These are phyloP conservation scores for Coemansia sp. DNA, from an alignment of 192 early-diverging fungal species.

Conservation along the genomic window DNA sequence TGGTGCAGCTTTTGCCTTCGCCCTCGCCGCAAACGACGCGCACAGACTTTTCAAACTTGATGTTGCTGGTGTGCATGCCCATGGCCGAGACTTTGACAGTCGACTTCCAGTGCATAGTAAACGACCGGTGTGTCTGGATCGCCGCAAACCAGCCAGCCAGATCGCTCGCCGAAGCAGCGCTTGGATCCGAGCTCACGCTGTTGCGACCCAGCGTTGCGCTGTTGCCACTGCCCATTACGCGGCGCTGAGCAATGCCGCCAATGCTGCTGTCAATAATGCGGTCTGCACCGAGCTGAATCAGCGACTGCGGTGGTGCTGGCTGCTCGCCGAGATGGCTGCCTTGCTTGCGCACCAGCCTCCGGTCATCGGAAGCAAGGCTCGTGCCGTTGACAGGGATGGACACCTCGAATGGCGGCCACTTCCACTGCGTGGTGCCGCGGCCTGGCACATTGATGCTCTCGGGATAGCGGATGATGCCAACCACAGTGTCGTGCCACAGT, in stretches of 20 bases:
- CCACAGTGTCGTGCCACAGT: conserved; percentile 38
- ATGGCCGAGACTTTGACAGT: conserved; percentile 35
- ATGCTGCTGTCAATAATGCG: background rate
- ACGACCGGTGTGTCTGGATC: conserved; percentile 28
- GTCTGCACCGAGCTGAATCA: conserved; percentile 6
- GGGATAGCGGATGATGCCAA: conserved; percentile 25
- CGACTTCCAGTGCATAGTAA: conserved; percentile 52
- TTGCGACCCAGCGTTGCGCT: conserved; percentile 1
- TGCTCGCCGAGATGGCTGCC: background rate
- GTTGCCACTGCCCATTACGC: background rate
- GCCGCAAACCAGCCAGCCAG: conserved; percentile 43
- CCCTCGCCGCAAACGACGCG: conserved; percentile 22
- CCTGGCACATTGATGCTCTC: conserved; percentile 31
- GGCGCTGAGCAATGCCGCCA: conserved; percentile 23
- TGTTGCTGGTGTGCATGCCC: conserved; percentile 37
- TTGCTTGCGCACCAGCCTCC: background rate
- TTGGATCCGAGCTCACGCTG: background rate
- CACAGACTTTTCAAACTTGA: conserved; percentile 49
- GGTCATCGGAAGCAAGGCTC: background rate
- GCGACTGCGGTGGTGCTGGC: background rate
- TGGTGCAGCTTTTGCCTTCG: conserved; percentile 21
- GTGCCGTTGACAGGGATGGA: conserved; percentile 6
- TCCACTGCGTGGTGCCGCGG: conserved; percentile 31
- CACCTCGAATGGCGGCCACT: conserved; percentile 41
- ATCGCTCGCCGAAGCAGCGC: background rate